Percentiles rank a stretch among this genome's conserved stretches.
phyloP scores from a whole-genome alignment of 2,329 filamentous ascomycete genomes.

The Aspergillus puulaauensis region DNA sequence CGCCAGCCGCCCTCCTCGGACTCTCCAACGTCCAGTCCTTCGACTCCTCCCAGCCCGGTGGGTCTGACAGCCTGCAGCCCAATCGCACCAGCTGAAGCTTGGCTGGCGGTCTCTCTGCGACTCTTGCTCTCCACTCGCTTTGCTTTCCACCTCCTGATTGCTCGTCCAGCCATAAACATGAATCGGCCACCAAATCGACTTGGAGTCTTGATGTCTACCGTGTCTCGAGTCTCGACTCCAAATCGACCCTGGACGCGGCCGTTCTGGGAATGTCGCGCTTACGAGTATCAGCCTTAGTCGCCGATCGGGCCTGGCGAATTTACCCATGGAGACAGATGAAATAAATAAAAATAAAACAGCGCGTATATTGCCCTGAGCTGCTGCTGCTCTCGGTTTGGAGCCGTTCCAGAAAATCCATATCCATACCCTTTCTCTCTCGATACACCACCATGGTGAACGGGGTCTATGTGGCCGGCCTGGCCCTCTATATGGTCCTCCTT shows the following conservation, averaged over 20 bases:
- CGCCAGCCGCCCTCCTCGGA: background rate
- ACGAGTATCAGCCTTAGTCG: background rate
- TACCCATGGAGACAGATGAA: background rate
- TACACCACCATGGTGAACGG: slow-evolving; percentile 2
- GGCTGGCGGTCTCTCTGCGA: background rate
- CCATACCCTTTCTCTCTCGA: background rate
- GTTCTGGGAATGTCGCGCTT: background rate
- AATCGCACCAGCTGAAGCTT: background rate
- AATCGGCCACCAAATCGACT: too few species aligned
- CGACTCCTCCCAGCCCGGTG: too few species aligned
- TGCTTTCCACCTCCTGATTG: background rate
- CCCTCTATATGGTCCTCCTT: slow-evolving; percentile 35
- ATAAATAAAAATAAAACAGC: background rate
- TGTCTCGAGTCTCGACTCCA: too few species aligned
- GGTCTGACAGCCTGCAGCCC: too few species aligned
- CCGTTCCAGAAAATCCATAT: background rate
- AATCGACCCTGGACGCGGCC: background rate
- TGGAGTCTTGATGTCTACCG: too few species aligned
- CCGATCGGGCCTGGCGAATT: background rate
- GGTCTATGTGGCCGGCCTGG: slow-evolving; percentile 8
- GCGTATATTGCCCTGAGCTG: background rate
- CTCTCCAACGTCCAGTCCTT: too few species aligned
- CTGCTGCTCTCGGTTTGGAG: too few species aligned
- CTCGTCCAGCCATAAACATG: too few species aligned
- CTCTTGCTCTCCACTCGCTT: background rate